These are phyloP conservation scores for Penicillium sp. DNA, from an alignment of 2,329 filamentous ascomycete species.

Conservation along the genomic window DNA sequence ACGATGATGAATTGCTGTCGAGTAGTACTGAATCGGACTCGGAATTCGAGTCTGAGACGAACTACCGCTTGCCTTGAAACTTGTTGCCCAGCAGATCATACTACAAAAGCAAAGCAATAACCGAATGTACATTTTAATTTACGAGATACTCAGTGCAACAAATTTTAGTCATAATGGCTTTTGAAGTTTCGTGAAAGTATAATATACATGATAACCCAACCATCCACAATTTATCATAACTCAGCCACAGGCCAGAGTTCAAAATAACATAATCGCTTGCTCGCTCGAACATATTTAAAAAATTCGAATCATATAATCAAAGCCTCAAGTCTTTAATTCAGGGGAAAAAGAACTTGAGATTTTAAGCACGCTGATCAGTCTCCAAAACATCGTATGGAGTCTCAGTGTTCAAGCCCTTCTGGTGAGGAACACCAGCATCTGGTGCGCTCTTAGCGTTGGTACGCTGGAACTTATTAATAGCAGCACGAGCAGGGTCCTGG, in stretches of 20 bases:
- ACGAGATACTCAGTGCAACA: background rate
- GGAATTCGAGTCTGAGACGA: background rate
- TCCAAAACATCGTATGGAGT: constrained; percentile 26
- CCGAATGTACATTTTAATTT: background rate
- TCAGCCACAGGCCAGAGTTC: constrained; percentile 1
- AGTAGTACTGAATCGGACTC: background rate
- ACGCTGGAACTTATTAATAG: constrained; percentile 40
- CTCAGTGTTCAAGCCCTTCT: constrained; percentile 26
- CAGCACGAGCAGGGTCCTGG: constrained; percentile 56
- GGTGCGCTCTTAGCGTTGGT: constrained; percentile 29
- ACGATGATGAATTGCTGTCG: background rate
- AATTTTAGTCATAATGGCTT: background rate
- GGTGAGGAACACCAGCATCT: constrained; percentile 25
- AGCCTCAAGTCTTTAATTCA: background rate
- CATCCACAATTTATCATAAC: constrained; percentile 5
- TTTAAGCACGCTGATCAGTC: constrained; percentile 31
- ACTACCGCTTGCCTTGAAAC: background rate
- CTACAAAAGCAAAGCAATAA: background rate
- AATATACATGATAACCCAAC: constrained; percentile 13
- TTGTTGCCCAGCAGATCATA: background rate
- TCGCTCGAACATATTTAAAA: constrained; percentile 5
- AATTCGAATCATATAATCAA: background rate
- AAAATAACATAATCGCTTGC: constrained; percentile 10
- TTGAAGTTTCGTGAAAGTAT: constrained; percentile 1
- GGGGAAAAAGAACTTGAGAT: background rate